Conservation (phyloP, 768 basidiomycete genomes). For the Tylopilus intermedius region DNA sequence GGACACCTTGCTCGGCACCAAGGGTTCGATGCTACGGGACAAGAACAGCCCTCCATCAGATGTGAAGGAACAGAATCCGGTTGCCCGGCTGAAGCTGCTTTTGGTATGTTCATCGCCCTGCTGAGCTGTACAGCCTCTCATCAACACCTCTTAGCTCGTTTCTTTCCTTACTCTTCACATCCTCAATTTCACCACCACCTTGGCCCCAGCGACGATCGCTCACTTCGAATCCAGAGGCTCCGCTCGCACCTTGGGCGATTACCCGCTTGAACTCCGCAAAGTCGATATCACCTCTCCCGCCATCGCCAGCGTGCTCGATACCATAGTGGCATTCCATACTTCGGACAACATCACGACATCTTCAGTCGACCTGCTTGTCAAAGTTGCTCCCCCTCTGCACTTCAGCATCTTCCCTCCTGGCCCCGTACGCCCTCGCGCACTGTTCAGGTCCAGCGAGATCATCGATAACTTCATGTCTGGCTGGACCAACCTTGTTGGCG, state of each 20-base stretch:
- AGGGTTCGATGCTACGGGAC: conserved; percentile 44
- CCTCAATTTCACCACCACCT: conserved; percentile 87
- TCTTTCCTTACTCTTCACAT: conserved; percentile 90
- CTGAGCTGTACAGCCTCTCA: not conserved
- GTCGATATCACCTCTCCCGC: conserved; percentile 68
- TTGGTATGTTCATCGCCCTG: conserved; percentile 46
- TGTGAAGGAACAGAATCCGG: conserved; percentile 68
- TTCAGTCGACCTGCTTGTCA: conserved; percentile 48
- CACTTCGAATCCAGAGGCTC: conserved; percentile 33
- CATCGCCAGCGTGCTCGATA: conserved; percentile 53
- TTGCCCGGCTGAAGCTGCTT: conserved; percentile 82
- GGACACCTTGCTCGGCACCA: conserved; percentile 39
- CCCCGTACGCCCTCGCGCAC: conserved; percentile 28
- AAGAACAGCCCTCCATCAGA: conserved; percentile 38
- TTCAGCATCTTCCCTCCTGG: conserved; percentile 42
- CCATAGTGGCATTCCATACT: conserved; percentile 41
- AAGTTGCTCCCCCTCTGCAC: conserved; percentile 56
- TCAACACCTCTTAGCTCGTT: conserved; percentile 50
- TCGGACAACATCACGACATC: conserved; percentile 11
- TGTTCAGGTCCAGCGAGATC: conserved; percentile 42
- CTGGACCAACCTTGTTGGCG: conserved; percentile 89
- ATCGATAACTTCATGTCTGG: conserved; percentile 84
- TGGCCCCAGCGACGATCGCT: conserved; percentile 61
- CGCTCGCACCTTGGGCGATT: conserved; percentile 12
- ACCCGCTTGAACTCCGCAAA: conserved; percentile 36